Conservation (phyloP, 2,329 filamentous ascomycete genomes). For the Helicocarpus griseus region DNA sequence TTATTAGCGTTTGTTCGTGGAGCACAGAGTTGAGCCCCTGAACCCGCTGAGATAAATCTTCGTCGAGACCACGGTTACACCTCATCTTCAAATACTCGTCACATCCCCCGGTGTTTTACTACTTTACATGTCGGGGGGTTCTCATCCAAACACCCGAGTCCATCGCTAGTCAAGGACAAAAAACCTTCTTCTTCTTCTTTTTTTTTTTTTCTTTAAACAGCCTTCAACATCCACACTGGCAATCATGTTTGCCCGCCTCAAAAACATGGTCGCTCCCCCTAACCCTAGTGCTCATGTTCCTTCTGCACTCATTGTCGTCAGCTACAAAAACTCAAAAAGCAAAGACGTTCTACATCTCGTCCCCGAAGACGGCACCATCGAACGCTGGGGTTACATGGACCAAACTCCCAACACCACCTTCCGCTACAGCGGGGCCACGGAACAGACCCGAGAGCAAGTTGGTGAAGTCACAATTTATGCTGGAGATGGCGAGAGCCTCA, state of each 20-base stretch:
- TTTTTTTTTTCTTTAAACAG: too few relatives aligned
- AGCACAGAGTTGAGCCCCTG: too few relatives aligned
- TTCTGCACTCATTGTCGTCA: constrained; percentile 8
- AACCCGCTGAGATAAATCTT: too few relatives aligned
- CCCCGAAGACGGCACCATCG: constrained; percentile 9
- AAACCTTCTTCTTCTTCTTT: too few relatives aligned
- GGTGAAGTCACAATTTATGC: constrained; percentile 7
- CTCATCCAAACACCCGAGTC: too few relatives aligned
- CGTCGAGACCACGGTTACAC: too few relatives aligned
- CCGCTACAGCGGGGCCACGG: constrained; percentile 4
- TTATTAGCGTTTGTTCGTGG: too few relatives aligned
- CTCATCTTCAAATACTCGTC: too few relatives aligned
- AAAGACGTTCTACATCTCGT: constrained; percentile 8
- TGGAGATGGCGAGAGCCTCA: constrained; percentile 2
- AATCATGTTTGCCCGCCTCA: constrained; percentile 9
- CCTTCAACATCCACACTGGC: constrained; percentile 3
- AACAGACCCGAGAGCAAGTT: constrained; percentile 9
- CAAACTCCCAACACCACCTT: constrained; percentile 7
- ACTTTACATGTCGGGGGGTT: too few relatives aligned
- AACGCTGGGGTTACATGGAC: constrained; percentile 7
- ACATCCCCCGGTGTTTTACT: too few relatives aligned
- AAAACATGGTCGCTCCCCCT: constrained; percentile 2
- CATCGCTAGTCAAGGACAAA: too few relatives aligned
- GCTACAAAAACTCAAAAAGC: background rate
- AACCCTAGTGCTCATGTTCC: too few relatives aligned